These are phyloP conservation scores for Fusarium concolor DNA, from an alignment of 2,329 filamentous ascomycete species.

Conservation along the genomic window DNA sequence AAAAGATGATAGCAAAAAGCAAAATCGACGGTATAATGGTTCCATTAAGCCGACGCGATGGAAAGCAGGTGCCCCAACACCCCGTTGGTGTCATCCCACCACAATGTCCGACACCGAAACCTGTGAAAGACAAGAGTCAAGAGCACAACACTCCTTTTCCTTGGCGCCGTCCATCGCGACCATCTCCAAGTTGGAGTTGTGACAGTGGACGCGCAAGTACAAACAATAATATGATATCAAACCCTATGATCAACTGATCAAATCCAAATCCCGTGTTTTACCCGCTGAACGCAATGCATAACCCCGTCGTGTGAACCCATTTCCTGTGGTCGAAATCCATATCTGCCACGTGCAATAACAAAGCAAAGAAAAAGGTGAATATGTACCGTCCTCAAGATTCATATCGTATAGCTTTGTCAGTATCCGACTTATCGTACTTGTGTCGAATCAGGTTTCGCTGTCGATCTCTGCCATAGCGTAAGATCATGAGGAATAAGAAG, in stretches of 20 bases:
- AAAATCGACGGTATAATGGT: conserved; percentile 34
- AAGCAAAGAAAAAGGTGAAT: conserved; percentile 38
- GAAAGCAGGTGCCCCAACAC: conserved; percentile 34
- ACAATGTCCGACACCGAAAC: conserved; percentile 35
- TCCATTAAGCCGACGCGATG: conserved; percentile 44
- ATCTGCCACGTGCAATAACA: conserved; percentile 41
- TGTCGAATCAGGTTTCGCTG: neutral
- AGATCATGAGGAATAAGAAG: conserved; percentile 17
- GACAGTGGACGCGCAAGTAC: neutral
- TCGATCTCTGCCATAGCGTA: conserved; percentile 4
- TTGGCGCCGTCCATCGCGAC: neutral
- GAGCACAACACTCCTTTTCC: conserved; percentile 19
- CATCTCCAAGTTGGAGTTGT: neutral
- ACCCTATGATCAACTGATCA: conserved; percentile 42
- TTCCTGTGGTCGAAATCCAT: conserved; percentile 43
- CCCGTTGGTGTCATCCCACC: conserved; percentile 31
- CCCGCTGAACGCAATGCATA: conserved; percentile 55
- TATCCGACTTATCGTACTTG: neutral
- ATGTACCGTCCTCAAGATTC: conserved; percentile 49
- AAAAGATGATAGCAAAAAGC: conserved; percentile 31
- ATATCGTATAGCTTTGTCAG: conserved; percentile 22
- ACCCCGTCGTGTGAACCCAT: conserved; percentile 50
- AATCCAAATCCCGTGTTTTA: conserved; percentile 46
- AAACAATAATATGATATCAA: conserved; percentile 38
- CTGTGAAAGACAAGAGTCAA: conserved; percentile 40